Base-by-base conservation (phyloP, 2,329 filamentous ascomycete genomes). In the Pezicula rhizophila region DNA sequence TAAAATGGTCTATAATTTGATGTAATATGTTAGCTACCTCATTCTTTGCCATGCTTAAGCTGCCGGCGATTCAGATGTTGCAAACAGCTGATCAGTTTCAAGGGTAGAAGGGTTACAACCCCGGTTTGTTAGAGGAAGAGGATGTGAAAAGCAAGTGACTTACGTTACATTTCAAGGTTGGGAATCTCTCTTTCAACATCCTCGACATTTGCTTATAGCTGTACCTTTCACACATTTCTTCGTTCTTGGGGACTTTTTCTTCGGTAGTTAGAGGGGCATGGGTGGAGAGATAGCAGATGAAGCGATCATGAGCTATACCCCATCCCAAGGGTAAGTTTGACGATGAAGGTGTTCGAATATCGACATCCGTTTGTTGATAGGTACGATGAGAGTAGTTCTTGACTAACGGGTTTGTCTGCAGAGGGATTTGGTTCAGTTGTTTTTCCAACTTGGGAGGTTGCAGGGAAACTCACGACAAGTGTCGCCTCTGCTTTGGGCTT, bases 281-380 rank as follows among this genome's bases (percentile, higher is more conserved):
- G 0, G 57, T 63, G 12, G 57, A 52, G 8, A 61, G 52, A 39
- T 61, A 63, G 1, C 58, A 53, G 23, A 63, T 61, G 47, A 60
- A 60, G 6, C 53, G 53, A 26, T 60, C 60, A 28, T 63, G 58
- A 25, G 51, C 51, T 8, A 41, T 4, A 17, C 47, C 52, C 60
- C 58, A 61, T 8, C 42, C 33, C 18, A 31, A 46, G n/a, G 60
- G 60, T 4, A 60, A 54, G 1, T 46, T 45, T 5, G 49, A 48
- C 34, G 54, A 60, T 3, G 57, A 61, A 1, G 40, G 40, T 8
- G 25, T 14, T 11, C 25, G 23, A 25, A 26, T 11, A 28, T 26
- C 14, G 18, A 23, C 28, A 31, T 31, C 28, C 8, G 28, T 31
- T 12, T 31, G 28, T 11, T 31, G 28, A 12, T 31, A 31, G 28